Conservation (phyloP, 495 filamentous ascomycete species). For the Pseudevernia furfuracea region DNA sequence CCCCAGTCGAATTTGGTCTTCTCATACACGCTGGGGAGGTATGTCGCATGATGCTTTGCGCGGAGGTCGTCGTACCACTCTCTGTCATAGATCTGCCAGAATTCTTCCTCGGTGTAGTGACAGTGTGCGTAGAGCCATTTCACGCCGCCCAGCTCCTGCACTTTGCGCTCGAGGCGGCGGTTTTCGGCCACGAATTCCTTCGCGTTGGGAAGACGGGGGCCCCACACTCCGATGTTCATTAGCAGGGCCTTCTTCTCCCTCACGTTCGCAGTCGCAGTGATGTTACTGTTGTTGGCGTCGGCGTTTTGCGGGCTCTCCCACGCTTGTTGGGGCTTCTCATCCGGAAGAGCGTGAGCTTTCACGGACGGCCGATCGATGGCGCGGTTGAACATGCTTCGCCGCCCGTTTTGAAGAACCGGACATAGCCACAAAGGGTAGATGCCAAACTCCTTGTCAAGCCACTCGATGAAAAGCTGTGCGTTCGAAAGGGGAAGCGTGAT, state of each 20-base stretch:
- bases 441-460: slow-evolving; percentile 34
- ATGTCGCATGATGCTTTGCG: slow-evolving; percentile 40
- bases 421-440: slow-evolving; percentile 57
- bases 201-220: slow-evolving; percentile 30
- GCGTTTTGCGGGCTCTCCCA: background rate
- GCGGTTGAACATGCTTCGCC: slow-evolving; percentile 12
- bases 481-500: slow-evolving; percentile 43
- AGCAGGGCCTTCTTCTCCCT: slow-evolving; percentile 28
- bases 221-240: slow-evolving; percentile 51
- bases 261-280: background rate
- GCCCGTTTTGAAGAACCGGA: slow-evolving; percentile 35
- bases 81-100: slow-evolving; percentile 46
- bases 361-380: background rate
- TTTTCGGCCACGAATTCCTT: slow-evolving; percentile 48
- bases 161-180: slow-evolving; percentile 53
- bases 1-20: slow-evolving; percentile 16
- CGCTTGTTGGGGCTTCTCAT: background rate
- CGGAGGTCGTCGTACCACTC: slow-evolving; percentile 41
- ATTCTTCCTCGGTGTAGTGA: slow-evolving; percentile 47
- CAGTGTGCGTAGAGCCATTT: slow-evolving; percentile 54
- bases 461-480: slow-evolving; percentile 43
- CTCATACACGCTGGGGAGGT: slow-evolving; percentile 41
- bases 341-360: background rate
- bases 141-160: slow-evolving; percentile 57
- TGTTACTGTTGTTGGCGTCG: background rate